These are phyloP conservation scores for Aurantiochytrium sp. DNA, from an alignment of 108 stramenopile species.

Conservation along the genomic window DNA sequence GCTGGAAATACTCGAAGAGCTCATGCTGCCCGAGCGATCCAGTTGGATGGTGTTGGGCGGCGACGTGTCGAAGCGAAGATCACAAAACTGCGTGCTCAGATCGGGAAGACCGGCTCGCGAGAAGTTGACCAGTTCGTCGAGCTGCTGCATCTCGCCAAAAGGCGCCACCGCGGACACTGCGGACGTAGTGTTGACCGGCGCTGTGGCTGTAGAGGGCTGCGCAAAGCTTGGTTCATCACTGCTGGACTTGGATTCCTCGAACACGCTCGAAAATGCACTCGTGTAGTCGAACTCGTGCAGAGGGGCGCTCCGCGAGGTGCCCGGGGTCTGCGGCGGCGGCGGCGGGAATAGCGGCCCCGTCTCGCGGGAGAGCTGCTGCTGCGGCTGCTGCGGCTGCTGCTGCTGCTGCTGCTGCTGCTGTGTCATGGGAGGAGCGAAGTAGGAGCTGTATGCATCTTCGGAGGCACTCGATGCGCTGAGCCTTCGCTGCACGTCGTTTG, in stretches of 20 bases:
- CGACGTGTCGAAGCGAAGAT: background rate
- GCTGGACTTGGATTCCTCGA: background rate
- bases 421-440: background rate
- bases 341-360: background rate
- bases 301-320: background rate
- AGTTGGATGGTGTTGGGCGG: background rate
- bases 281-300: background rate
- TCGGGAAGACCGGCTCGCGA: background rate
- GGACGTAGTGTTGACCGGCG: background rate
- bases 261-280: background rate
- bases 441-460: background rate
- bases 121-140: background rate
- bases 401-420: background rate
- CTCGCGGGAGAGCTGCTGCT: background rate
- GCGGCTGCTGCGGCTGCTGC: background rate
- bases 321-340: background rate
- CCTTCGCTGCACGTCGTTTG: background rate
- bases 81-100: background rate
- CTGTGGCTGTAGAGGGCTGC: too few relatives aligned
- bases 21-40: background rate
- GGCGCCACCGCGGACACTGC: background rate
- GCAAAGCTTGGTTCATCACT: too few relatives aligned
- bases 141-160: background rate
- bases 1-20: background rate
- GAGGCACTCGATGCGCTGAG: background rate